phyloP scores from a whole-genome alignment of 352 stramenopile genomes.

The Pythium scleroteichum region DNA sequence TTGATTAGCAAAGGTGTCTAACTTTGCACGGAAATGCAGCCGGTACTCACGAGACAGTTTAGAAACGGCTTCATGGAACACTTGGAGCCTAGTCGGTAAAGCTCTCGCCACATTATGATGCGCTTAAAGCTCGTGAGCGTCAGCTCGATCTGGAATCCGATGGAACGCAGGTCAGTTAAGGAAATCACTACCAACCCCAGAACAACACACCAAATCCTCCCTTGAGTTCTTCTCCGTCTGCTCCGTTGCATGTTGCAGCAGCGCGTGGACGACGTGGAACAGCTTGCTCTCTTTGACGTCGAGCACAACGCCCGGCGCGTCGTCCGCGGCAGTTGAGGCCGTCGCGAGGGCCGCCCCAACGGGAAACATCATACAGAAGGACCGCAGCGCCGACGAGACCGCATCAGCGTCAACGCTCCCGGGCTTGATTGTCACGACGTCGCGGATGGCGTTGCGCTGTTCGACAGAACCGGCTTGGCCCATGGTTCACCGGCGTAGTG shows the following conservation, averaged over 20 bases:
- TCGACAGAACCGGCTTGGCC: slow-evolving; percentile 78
- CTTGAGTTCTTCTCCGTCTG: slow-evolving; percentile 49
- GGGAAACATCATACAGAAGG: slow-evolving; percentile 79
- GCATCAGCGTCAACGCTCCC: slow-evolving; percentile 28
- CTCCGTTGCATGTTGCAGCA: slow-evolving; percentile 69
- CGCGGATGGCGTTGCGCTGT: slow-evolving; percentile 76
- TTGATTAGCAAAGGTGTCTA: background rate
- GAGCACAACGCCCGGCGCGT: slow-evolving; percentile 35
- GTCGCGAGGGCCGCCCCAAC: slow-evolving; percentile 49
- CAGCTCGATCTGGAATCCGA: slow-evolving; percentile 47
- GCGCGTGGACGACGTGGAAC: slow-evolving; percentile 69
- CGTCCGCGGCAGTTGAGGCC: slow-evolving; percentile 18
- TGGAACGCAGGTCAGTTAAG: background rate
- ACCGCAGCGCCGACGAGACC: slow-evolving; percentile 59
- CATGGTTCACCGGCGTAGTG: slow-evolving; percentile 44
- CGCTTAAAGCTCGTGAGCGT: slow-evolving; percentile 71
- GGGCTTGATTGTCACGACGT: slow-evolving; percentile 62
- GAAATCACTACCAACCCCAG: background rate
- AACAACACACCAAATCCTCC: slow-evolving; percentile 46
- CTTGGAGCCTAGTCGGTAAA: slow-evolving; percentile 80
- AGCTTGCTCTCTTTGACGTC: slow-evolving; percentile 81
- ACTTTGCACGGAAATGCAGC: no score
- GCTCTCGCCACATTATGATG: slow-evolving; percentile 76
- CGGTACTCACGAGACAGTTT: slow-evolving; percentile 53
- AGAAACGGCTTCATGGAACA: slow-evolving; percentile 85